A percentile compares a stretch with the other conserved stretches of the same genome.
phyloP scores from a whole-genome alignment of 2,329 filamentous ascomycete genomes.

The Aureobasidium zeae region DNA sequence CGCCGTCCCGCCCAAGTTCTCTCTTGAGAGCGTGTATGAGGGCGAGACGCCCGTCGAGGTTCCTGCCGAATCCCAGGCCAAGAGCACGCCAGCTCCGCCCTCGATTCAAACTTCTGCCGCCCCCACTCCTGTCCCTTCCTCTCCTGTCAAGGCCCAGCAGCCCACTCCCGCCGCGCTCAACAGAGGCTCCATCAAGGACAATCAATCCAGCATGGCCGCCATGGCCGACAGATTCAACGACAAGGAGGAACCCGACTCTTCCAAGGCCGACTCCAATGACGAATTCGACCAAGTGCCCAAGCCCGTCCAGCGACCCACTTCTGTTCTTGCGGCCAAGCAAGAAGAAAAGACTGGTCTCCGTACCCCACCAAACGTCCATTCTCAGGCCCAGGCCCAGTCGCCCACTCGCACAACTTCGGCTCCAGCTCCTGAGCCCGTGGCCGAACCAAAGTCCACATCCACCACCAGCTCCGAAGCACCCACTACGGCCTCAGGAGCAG shows the following conservation, averaged over 20 bases:
- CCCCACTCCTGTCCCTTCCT: constrained; percentile 32
- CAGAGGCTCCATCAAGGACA: constrained; percentile 62
- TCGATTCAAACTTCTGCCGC: constrained; percentile 7
- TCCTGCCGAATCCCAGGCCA: constrained; percentile 42
- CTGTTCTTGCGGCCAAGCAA: constrained; percentile 27
- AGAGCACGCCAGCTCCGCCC: constrained; percentile 31
- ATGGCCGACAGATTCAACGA: constrained; percentile 84
- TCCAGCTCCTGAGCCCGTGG: constrained; percentile 21
- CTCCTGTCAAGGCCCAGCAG: constrained; percentile 38
- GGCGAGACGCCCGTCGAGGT: constrained; percentile 73
- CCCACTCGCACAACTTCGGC: constrained; percentile 23
- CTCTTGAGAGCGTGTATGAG: constrained; percentile 84
- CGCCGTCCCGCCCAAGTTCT: constrained; percentile 79
- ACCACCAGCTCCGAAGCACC: constrained; percentile 15
- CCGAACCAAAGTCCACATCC: not conserved
- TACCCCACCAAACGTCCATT: constrained; percentile 24
- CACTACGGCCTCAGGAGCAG: constrained; percentile 21
- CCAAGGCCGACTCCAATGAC: constrained; percentile 54
- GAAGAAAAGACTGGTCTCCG: constrained; percentile 33
- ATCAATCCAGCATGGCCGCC: constrained; percentile 75
- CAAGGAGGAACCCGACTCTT: constrained; percentile 51
- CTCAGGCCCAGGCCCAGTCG: constrained; percentile 20
- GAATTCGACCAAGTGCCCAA: constrained; percentile 82
- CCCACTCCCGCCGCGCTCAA: constrained; percentile 38
- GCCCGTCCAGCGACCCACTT: constrained; percentile 53